Evolutionary conservation across 2,329 filamentous ascomycete genomes (phyloP).

Genomic region (Cladosporium sp.): DNA sequence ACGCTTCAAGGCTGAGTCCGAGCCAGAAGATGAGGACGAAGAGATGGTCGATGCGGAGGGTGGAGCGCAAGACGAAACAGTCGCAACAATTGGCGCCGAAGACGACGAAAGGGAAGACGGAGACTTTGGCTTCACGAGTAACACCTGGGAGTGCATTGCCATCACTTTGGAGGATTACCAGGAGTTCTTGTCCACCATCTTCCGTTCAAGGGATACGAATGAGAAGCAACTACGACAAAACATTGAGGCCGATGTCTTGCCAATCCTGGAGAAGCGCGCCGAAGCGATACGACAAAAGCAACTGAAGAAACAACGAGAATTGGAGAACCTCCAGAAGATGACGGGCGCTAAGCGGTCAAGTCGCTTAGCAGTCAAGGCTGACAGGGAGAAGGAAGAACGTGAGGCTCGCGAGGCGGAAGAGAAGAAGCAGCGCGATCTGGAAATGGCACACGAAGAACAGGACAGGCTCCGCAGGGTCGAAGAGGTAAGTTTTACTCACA

Average conservation of each 20-base stretch:
- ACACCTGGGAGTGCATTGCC: slow-evolving; percentile 89
- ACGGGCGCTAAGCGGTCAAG: slow-evolving; percentile 94
- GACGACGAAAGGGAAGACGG: slow-evolving; percentile 33
- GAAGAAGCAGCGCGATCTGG: slow-evolving; percentile 64
- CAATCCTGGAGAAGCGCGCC: slow-evolving; percentile 76
- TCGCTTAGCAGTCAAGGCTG: slow-evolving; percentile 77
- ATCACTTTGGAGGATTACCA: slow-evolving; percentile 77
- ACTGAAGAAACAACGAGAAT: slow-evolving; percentile 75
- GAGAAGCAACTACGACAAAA: slow-evolving; percentile 75
- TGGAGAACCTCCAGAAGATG: slow-evolving; percentile 79
- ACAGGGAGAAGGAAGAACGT: slow-evolving; percentile 74
- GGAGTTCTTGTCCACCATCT: slow-evolving; percentile 67
- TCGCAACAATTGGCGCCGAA: slow-evolving; percentile 33
- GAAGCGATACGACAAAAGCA: slow-evolving; percentile 68
- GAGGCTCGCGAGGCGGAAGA: slow-evolving; percentile 69
- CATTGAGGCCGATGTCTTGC: slow-evolving; percentile 75
- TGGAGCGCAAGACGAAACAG: slow-evolving; percentile 40
- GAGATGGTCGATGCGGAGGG: slow-evolving; percentile 42
- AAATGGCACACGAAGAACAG: slow-evolving; percentile 60
- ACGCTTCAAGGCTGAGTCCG: slow-evolving; percentile 61
- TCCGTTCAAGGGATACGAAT: slow-evolving; percentile 77
- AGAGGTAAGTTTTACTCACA: slow-evolving; percentile 21
- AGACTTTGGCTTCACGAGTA: slow-evolving; percentile 66
- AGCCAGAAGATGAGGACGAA: slow-evolving; percentile 44
- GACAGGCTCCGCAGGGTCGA: slow-evolving; percentile 44